phyloP scores from a whole-genome alignment of 1,284 basidiomycete species.

The Sanghuangporus weigelae region DNA sequence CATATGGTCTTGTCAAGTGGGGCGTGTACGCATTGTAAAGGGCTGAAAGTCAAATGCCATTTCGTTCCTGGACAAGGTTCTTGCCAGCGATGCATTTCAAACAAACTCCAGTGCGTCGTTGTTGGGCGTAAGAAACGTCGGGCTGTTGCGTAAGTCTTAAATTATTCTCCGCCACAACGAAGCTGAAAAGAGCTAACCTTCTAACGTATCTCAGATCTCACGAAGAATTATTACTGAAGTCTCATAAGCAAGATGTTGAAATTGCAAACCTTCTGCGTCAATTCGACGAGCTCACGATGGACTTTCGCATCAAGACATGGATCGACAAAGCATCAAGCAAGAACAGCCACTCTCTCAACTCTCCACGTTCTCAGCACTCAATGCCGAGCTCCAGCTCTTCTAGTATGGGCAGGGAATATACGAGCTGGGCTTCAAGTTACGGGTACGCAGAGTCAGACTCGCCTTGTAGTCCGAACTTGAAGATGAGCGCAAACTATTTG shows the following conservation, averaged over 20 bases:
- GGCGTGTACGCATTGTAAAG: conserved; percentile 18
- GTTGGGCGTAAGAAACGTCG: conserved; percentile 51
- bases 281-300: conserved; percentile 40
- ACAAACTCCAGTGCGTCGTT: conserved; percentile 44
- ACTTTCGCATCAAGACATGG: conserved; percentile 38
- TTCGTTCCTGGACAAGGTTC: conserved; percentile 37
- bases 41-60: conserved; percentile 41
- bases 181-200: not conserved
- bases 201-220: conserved; percentile 38
- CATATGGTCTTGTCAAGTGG: not conserved
- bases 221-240: conserved; percentile 47
- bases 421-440: conserved; percentile 12
- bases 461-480: conserved; percentile 1
- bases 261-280: conserved; percentile 42
- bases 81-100: conserved; percentile 42
- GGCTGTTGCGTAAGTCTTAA: conserved; percentile 42
- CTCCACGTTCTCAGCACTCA: conserved; percentile 29
- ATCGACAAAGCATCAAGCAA: conserved; percentile 28
- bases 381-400: conserved; percentile 7
- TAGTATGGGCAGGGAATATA: conserved; percentile 5
- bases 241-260: conserved; percentile 42
- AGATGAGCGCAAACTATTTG: conserved; percentile 10
- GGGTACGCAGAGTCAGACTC: conserved; percentile 12
- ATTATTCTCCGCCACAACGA: not conserved
- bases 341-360: not conserved